Conservation (phyloP, 139 green algal species). For the Zygnema circumcarinatum region DNA sequence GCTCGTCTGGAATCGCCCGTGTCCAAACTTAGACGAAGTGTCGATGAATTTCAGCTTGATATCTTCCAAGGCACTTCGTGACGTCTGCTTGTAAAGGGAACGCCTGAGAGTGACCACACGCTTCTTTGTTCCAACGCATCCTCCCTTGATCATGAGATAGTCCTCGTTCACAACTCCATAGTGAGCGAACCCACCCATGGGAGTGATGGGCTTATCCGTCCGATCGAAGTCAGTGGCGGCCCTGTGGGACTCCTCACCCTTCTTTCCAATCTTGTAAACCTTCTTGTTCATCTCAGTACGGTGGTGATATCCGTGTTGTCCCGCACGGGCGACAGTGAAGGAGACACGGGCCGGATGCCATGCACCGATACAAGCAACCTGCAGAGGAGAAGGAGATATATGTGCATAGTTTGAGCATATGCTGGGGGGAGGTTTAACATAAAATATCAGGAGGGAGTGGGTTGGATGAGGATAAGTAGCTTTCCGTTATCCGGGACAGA, state of each 20-base stretch:
- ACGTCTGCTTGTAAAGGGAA: slow-evolving; percentile 85
- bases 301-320: slow-evolving; percentile 98
- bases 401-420: too few relatives aligned
- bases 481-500: too few relatives aligned
- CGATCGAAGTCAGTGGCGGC: slow-evolving; percentile 94
- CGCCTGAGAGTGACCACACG: slow-evolving; percentile 93
- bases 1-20: slow-evolving; percentile 98
- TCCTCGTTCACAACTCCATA: slow-evolving; percentile 97
- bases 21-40: slow-evolving; percentile 97
- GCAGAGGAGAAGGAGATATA: neutral
- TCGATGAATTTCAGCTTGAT: slow-evolving; percentile 98
- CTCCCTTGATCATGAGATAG: slow-evolving; percentile 98
- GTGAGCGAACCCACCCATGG: slow-evolving; percentile 98
- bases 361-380: slow-evolving; percentile 94
- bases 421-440: too few relatives aligned
- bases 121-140: slow-evolving; percentile 91
- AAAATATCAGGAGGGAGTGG: too few relatives aligned
- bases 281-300: slow-evolving; percentile 99
- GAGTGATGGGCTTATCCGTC: slow-evolving; percentile 98
- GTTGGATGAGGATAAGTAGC: too few relatives aligned
- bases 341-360: slow-evolving; percentile 97
- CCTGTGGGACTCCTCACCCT: slow-evolving; percentile 76
- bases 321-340: slow-evolving; percentile 94
- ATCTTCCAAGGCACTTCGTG: slow-evolving; percentile 88
- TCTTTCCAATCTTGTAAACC: slow-evolving; percentile 98